Conservation (phyloP, 2,329 filamentous ascomycete species). For the Colletotrichum spaethianum region DNA sequence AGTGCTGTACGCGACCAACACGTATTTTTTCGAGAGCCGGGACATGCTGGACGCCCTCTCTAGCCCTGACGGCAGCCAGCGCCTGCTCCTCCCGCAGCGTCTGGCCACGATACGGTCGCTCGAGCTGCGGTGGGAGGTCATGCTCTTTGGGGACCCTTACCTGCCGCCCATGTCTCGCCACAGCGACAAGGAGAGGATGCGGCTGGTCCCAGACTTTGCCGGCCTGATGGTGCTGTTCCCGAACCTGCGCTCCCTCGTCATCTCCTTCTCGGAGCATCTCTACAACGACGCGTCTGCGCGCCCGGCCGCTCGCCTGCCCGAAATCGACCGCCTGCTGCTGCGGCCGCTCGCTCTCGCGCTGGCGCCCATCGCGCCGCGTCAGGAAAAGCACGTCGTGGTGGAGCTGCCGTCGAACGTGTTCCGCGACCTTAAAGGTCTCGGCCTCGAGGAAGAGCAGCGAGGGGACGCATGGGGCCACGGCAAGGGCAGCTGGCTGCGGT, state of each 20-base stretch:
- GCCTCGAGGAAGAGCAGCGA: not conserved
- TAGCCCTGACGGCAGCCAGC: no score
- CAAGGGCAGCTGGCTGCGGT: not conserved
- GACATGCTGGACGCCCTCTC: no score
- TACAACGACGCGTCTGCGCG: not conserved
- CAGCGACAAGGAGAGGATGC: constrained; percentile 2
- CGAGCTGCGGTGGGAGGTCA: constrained; percentile 47
- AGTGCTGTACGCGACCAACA: constrained; percentile 50
- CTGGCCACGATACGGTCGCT: constrained; percentile 43
- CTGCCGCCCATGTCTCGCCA: constrained; percentile 4
- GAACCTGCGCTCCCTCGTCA: constrained; percentile 3
- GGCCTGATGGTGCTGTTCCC: not conserved
- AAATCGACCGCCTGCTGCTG: constrained; percentile 19
- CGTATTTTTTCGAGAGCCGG: constrained; percentile 26
- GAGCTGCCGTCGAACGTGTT: no score
- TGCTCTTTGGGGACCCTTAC: constrained; percentile 24
- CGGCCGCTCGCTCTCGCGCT: constrained; percentile 7
- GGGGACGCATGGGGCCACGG: not conserved
- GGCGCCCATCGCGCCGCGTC: not conserved
- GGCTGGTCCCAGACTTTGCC: not conserved
- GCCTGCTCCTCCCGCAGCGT: constrained; percentile 44
- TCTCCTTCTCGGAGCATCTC: constrained; percentile 10
- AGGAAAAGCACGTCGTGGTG: not conserved
- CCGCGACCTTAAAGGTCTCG: no score
- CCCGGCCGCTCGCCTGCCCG: constrained; percentile 5